Percentiles rank a stretch among this genome's conserved stretches.
These are phyloP conservation scores for Peziza echinospora DNA, from an alignment of 495 filamentous ascomycete genomes.

Conservation along the genomic window DNA sequence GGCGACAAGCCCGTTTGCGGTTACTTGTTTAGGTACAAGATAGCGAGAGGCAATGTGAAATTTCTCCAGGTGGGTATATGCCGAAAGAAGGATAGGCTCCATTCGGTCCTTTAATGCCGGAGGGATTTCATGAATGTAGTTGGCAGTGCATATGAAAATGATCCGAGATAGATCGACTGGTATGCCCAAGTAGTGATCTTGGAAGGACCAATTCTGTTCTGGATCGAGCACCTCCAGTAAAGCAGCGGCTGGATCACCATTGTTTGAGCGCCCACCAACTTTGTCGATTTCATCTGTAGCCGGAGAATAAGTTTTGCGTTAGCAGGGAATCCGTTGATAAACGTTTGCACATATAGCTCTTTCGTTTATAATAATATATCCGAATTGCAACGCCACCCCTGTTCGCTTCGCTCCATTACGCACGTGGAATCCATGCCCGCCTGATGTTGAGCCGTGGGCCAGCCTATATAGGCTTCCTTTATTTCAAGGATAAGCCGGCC, in stretches of 20 bases:
- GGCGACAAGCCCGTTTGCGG: conserved; percentile 49
- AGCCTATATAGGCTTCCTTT: too few species aligned
- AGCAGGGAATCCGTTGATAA: neutral
- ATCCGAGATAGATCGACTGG: conserved; percentile 93
- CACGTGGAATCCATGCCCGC: too few species aligned
- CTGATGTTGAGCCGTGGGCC: too few species aligned
- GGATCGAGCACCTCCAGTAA: conserved; percentile 98
- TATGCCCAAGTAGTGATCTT: conserved; percentile 90
- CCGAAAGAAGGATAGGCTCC: conserved; percentile 79
- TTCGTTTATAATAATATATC: too few species aligned
- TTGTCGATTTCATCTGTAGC: conserved; percentile 84
- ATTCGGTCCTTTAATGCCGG: conserved; percentile 87
- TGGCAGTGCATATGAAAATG: conserved; percentile 95
- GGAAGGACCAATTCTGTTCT: conserved; percentile 89
- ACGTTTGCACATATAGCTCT: too few species aligned
- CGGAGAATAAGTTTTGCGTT: too few species aligned
- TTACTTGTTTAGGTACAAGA: conserved; percentile 83
- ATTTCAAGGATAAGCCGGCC: too few species aligned
- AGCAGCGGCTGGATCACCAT: conserved; percentile 93
- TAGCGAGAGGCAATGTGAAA: conserved; percentile 84
- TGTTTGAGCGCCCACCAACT: conserved; percentile 72
- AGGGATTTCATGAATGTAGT: conserved; percentile 87
- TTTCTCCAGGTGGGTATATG: conserved; percentile 98
- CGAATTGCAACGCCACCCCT: too few species aligned
- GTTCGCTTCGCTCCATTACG: too few species aligned